Evolutionary conservation across 306 rosid genomes (phyloP).

Genomic region (Leucaena leucocephala): DNA sequence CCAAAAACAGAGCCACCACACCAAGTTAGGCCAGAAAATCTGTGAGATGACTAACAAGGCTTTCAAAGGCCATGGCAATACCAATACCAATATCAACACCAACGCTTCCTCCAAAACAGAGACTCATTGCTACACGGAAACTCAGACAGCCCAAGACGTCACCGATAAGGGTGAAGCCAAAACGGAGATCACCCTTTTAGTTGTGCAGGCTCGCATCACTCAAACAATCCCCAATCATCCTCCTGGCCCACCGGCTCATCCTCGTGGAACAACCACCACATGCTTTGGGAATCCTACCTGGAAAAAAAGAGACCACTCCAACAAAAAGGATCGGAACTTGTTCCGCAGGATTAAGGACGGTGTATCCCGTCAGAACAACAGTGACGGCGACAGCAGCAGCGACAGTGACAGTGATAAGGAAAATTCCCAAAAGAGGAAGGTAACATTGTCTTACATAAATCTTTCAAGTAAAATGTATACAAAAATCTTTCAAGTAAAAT

Average conservation of each 20-base stretch:
- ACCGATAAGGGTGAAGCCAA: conserved; percentile 1
- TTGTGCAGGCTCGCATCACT: not conserved
- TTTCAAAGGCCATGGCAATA: conserved; percentile 44
- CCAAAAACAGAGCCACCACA: conserved; percentile 48
- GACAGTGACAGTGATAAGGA: conserved; percentile 36
- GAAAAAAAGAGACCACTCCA: not conserved
- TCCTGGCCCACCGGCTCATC: not conserved
- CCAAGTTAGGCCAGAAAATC: conserved; percentile 46
- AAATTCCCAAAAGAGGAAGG: conserved; percentile 29
- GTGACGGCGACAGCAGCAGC: conserved; percentile 27
- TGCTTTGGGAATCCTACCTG: not conserved
- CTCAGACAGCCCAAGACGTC: conserved; percentile 9
- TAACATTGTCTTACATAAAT: not conserved
- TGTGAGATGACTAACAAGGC: conserved; percentile 45
- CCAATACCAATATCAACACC: not conserved
- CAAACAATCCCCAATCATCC: not conserved
- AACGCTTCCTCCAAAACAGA: conserved; percentile 34
- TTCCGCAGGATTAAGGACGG: conserved; percentile 38
- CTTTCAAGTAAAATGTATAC: not conserved
- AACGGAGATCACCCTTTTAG: conserved; percentile 1
- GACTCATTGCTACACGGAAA: conserved; percentile 30
- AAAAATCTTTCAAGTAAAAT: not conserved
- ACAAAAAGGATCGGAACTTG: conserved; percentile 23
- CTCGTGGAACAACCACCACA: not conserved
- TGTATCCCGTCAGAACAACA: conserved; percentile 23